These are phyloP conservation scores for Ballota nigra DNA, from an alignment of 257 asterid species.

Conservation along the genomic window DNA sequence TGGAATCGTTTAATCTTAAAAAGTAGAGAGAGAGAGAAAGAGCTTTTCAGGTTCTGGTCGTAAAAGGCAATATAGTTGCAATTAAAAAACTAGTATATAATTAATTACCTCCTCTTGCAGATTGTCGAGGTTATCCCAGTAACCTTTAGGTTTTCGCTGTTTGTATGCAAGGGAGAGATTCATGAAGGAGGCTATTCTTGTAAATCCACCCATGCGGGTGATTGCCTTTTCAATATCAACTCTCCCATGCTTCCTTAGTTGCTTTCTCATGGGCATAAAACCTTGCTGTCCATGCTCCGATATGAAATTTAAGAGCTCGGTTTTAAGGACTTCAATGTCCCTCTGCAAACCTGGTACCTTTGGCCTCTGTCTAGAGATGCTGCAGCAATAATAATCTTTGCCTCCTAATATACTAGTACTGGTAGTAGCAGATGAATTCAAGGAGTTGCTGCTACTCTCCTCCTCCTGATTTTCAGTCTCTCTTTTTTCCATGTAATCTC, in stretches of 20 bases:
- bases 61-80: not conserved
- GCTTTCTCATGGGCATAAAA: slow-evolving; percentile 98
- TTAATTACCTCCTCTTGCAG: slow-evolving; percentile 73
- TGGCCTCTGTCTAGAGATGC: slow-evolving; percentile 58
- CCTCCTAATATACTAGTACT: slow-evolving; percentile 9
- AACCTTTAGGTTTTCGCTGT: slow-evolving; percentile 93
- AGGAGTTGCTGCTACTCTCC: not conserved
- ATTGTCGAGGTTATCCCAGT: slow-evolving; percentile 90
- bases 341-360: slow-evolving; percentile 87
- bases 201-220: slow-evolving; percentile 88
- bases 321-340: slow-evolving; percentile 75
- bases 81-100: slow-evolving; percentile 12
- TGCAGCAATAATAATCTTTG: slow-evolving; percentile 34
- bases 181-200: slow-evolving; percentile 71
- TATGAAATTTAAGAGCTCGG: slow-evolving; percentile 78
- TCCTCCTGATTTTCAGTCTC: slow-evolving; percentile 34
- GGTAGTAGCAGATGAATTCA: not conserved
- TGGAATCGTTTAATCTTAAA: slow-evolving; percentile 78
- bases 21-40: not conserved
- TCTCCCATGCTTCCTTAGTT: slow-evolving; percentile 69
- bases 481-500: slow-evolving; percentile 70
- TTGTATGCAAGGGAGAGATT: slow-evolving; percentile 92
- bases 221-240: slow-evolving; percentile 95
- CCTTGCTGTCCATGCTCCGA: slow-evolving; percentile 91
- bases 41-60: not conserved